A percentile compares a stretch with the other conserved stretches of the same genome.
phyloP scores from a whole-genome alignment of 2,329 filamentous ascomycete species.

The Emydomyces testavorans region DNA sequence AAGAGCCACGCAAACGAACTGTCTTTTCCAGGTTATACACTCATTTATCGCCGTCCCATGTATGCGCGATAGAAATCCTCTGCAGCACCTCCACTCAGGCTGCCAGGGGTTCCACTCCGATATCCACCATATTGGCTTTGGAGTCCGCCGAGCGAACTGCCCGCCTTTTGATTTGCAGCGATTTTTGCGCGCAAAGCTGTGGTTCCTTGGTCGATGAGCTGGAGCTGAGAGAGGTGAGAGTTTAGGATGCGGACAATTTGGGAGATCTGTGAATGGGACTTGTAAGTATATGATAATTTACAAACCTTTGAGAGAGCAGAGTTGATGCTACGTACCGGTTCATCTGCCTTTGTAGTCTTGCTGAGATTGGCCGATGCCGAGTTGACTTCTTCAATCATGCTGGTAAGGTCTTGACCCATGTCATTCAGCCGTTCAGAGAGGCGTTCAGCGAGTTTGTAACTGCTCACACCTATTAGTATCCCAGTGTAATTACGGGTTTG shows the following conservation, averaged over 20 bases:
- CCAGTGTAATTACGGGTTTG: neutral
- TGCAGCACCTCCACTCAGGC: slow-evolving; percentile 46
- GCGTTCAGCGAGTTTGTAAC: slow-evolving; percentile 85
- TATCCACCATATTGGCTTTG: slow-evolving; percentile 25
- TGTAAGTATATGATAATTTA: neutral
- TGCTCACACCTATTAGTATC: slow-evolving; percentile 20
- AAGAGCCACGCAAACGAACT: neutral
- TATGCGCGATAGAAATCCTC: slow-evolving; percentile 89
- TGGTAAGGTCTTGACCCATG: slow-evolving; percentile 81
- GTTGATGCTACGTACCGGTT: slow-evolving; percentile 55
- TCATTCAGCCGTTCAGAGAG: slow-evolving; percentile 82
- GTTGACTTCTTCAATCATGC: slow-evolving; percentile 98
- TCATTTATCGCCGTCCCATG: slow-evolving; percentile 50
- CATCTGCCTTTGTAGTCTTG: slow-evolving; percentile 79
- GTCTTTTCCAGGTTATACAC: slow-evolving; percentile 17
- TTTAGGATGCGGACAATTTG: slow-evolving; percentile 95
- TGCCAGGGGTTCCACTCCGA: slow-evolving; percentile 16
- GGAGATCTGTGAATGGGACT: slow-evolving; percentile 56
- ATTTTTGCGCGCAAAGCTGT: slow-evolving; percentile 74
- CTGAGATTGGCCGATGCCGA: slow-evolving; percentile 76
- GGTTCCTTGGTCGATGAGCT: slow-evolving; percentile 84
- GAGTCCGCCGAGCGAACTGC: slow-evolving; percentile 45
- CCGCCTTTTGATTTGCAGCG: slow-evolving; percentile 65
- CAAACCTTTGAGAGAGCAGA: slow-evolving; percentile 8
- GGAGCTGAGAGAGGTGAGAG: slow-evolving; percentile 77